phyloP scores from a whole-genome alignment of 768 basidiomycete genomes.

The Termitomyces sp. region DNA sequence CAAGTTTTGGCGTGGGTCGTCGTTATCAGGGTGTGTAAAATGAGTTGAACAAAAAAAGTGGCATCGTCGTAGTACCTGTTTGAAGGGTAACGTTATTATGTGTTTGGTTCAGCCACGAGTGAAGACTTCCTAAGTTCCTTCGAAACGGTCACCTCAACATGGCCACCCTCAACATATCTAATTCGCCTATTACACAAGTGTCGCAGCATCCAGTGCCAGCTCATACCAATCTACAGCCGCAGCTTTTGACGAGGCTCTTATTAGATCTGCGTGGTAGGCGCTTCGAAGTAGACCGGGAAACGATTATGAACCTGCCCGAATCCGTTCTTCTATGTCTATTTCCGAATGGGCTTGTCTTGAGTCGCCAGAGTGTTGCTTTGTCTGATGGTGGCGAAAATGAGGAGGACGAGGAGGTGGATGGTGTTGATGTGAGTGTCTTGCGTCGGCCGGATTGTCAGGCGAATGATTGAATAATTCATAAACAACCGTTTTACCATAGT shows the following conservation, averaged over 20 bases:
- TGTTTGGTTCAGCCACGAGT: constrained; percentile 11
- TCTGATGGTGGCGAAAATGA: constrained; percentile 70
- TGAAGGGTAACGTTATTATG: constrained; percentile 8
- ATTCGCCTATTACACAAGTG: constrained; percentile 53
- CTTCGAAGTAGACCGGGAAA: constrained; percentile 95
- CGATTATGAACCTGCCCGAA: constrained; percentile 97
- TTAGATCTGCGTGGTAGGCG: constrained; percentile 89
- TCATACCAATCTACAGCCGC: constrained; percentile 73
- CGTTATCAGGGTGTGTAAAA: not conserved
- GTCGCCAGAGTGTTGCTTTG: constrained; percentile 73
- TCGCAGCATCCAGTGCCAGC: constrained; percentile 59
- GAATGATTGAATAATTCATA: not conserved
- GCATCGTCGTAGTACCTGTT: not conserved
- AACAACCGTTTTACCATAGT: constrained; percentile 41
- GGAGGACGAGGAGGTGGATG: constrained; percentile 77
- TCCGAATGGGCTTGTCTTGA: constrained; percentile 93
- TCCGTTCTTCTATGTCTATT: constrained; percentile 94
- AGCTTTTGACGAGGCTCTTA: constrained; percentile 81
- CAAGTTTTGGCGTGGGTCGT: not conserved
- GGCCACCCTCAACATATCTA: constrained; percentile 37
- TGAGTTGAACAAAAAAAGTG: not conserved
- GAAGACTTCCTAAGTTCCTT: constrained; percentile 4
- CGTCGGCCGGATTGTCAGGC: not conserved
- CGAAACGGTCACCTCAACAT: constrained; percentile 18
- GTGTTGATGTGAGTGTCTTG: not conserved